These are phyloP conservation scores for Gypsophila paniculata DNA, from an alignment of 179 eudicot genomes.

Conservation along the genomic window DNA sequence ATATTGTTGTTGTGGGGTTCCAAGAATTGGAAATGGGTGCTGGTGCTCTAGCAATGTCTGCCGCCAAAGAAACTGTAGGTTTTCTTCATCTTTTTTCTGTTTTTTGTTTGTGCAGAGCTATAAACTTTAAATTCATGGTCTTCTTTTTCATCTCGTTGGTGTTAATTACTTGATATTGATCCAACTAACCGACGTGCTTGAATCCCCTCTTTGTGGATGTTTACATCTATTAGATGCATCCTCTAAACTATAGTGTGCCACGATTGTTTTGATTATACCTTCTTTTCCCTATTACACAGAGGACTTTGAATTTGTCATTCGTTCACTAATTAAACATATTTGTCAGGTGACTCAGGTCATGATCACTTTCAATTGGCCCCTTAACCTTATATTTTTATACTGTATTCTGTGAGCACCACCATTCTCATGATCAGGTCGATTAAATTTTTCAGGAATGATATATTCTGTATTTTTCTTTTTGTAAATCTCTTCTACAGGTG, in stretches of 20 bases:
- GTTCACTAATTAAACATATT: too few species aligned
- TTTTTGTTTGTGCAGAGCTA: not conserved
- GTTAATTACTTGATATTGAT: not conserved
- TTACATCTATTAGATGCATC: not conserved
- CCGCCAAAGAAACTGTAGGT: conserved; percentile 92
- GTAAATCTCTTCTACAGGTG: conserved; percentile 41
- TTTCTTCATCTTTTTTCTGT: not conserved
- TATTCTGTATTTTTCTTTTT: not conserved
- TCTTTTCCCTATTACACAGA: not conserved
- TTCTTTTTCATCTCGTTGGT: not conserved
- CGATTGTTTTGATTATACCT: not conserved
- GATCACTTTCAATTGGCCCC: not conserved
- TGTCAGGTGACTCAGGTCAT: conserved; percentile 1
- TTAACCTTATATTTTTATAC: not conserved
- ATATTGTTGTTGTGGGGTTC: conserved; percentile 72
- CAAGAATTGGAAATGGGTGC: conserved; percentile 99
- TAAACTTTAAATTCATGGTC: not conserved
- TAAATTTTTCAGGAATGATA: not conserved
- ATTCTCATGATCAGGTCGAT: not conserved
- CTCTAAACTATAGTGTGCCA: not conserved
- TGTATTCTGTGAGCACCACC: conserved; percentile 9
- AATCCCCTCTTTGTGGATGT: not conserved
- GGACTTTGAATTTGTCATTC: not conserved
- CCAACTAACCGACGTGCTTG: not conserved
- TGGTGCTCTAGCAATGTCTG: conserved; percentile 94